Evolutionary conservation across 2,329 filamentous ascomycete genomes (phyloP).

Genomic region (Lecanoromycetidae sp.): DNA sequence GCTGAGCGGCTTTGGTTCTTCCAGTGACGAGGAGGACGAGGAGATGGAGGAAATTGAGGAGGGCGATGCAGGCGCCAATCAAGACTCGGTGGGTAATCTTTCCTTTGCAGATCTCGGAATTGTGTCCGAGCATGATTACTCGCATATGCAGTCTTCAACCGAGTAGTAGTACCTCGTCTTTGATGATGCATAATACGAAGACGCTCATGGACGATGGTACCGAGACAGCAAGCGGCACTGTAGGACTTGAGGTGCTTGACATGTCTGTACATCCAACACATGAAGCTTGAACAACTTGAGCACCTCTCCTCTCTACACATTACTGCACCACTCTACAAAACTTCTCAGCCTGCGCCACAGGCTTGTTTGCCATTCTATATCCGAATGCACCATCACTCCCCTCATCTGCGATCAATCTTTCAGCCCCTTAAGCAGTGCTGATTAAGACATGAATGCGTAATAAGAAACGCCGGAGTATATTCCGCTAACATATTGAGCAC

Average conservation of each 20-base stretch:
- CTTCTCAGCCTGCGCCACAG: neutral
- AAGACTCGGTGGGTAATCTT: constrained; percentile 55
- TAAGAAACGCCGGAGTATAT: neutral
- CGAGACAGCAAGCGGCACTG: neutral
- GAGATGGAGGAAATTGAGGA: constrained; percentile 79
- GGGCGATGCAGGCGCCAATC: constrained; percentile 42
- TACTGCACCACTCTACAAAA: neutral
- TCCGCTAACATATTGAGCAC: neutral
- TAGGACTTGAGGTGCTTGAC: constrained; percentile 8
- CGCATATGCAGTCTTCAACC: too few relatives aligned
- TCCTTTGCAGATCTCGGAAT: constrained; percentile 51
- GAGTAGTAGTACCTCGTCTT: too few relatives aligned
- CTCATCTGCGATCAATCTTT: too few relatives aligned
- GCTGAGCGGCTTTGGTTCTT: constrained; percentile 84
- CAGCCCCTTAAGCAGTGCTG: neutral
- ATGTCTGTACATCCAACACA: constrained; percentile 5
- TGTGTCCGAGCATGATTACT: constrained; percentile 49
- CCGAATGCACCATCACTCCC: too few relatives aligned
- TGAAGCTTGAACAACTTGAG: constrained; percentile 1
- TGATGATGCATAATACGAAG: too few relatives aligned
- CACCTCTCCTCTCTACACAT: neutral
- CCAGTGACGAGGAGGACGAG: constrained; percentile 91
- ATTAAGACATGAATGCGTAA: neutral
- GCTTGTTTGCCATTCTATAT: too few relatives aligned
- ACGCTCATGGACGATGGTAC: neutral